A percentile compares a stretch with the other conserved stretches of the same genome.
phyloP scores from a whole-genome alignment of 495 filamentous ascomycete species.

The Saxophila tyrrhenica region DNA sequence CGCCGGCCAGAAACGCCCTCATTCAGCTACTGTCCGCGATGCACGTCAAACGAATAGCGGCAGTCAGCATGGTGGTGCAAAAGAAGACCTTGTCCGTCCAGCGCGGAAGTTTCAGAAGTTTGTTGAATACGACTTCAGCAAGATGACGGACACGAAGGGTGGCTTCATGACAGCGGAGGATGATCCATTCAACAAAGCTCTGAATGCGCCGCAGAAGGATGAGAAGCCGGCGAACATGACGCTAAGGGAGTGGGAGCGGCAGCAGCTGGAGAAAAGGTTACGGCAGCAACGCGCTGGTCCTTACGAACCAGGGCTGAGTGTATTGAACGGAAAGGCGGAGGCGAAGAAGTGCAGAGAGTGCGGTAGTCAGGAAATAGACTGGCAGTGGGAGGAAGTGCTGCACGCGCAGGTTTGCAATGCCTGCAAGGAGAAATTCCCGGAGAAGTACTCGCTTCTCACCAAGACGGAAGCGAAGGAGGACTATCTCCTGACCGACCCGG shows the following conservation, averaged over 20 bases:
- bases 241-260: constrained; percentile 79
- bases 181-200: constrained; percentile 74
- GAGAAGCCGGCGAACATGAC: constrained; percentile 83
- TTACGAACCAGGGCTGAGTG: constrained; percentile 75
- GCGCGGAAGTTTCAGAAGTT: constrained; percentile 78
- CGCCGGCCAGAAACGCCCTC: constrained; percentile 48
- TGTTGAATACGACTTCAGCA: constrained; percentile 93
- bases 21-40: constrained; percentile 28
- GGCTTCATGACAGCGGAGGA: constrained; percentile 81
- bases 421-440: constrained; percentile 81
- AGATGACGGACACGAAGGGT: constrained; percentile 96
- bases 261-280: constrained; percentile 57
- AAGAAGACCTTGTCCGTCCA: constrained; percentile 47
- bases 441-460: constrained; percentile 86
- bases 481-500: constrained; percentile 87
- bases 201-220: constrained; percentile 47
- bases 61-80: constrained; percentile 11
- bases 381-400: constrained; percentile 81
- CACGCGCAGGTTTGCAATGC: constrained; percentile 54
- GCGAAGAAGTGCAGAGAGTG: constrained; percentile 77
- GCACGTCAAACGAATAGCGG: not conserved
- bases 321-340: constrained; percentile 46
- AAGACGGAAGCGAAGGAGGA: constrained; percentile 95
- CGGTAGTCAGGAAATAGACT: constrained; percentile 74
- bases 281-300: constrained; percentile 65